Evolutionary conservation across 169 alveolate species (phyloP).

Genomic region (Theileria parva): DNA sequence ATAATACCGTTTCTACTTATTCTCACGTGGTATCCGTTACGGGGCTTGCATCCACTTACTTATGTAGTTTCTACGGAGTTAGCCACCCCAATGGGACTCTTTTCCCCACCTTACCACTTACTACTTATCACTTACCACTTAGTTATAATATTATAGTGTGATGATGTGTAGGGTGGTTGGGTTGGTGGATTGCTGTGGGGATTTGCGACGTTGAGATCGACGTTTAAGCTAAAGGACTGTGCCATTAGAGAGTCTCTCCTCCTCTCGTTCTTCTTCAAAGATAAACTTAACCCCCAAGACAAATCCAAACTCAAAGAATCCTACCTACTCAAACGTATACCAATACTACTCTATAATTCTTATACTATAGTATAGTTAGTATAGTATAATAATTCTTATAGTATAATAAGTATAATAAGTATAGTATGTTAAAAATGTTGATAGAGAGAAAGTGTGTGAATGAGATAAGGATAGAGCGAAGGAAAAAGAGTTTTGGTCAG

Average conservation of each 20-base stretch:
- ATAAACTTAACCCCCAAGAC: neutral
- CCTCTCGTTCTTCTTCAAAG: conserved; percentile 43
- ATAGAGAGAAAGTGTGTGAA: neutral
- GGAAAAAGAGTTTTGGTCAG: neutral
- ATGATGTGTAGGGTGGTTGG: conserved; percentile 75
- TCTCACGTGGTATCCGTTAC: neutral
- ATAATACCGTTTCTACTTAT: conserved; percentile 57
- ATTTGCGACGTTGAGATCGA: conserved; percentile 78
- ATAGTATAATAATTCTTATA: too few relatives aligned
- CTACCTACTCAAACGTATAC: neutral
- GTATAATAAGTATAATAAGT: too few relatives aligned
- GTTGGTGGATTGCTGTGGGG: conserved; percentile 80
- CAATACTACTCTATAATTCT: neutral
- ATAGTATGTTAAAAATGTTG: too few relatives aligned
- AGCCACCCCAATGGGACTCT: too few relatives aligned
- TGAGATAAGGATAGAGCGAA: neutral
- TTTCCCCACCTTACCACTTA: neutral
- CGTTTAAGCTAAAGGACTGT: conserved; percentile 71
- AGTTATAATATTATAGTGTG: conserved; percentile 33
- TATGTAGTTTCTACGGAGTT: too few relatives aligned
- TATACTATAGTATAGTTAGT: too few relatives aligned
- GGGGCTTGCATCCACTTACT: too few relatives aligned
- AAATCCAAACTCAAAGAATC: neutral
- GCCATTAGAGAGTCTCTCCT: conserved; percentile 63
- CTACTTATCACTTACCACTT: conserved; percentile 73